phyloP scores from a whole-genome alignment of 192 early-diverging fungal species.

The Umbelopsis sp. region DNA sequence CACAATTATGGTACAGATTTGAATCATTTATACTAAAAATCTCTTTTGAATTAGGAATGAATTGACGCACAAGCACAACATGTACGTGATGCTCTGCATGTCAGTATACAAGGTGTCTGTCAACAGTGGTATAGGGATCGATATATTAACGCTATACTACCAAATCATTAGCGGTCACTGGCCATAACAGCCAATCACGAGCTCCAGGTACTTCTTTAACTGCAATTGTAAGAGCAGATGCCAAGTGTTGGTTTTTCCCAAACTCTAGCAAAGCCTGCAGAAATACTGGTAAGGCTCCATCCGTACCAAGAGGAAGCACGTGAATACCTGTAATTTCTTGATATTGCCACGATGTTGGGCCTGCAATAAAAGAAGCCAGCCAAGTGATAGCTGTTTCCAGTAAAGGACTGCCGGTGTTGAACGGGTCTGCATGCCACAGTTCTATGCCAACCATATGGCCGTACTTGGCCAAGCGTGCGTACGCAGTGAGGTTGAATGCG shows the following conservation, averaged over 20 bases:
- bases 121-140: too few relatives aligned
- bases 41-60: too few relatives aligned
- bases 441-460: background rate
- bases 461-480: background rate
- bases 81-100: too few relatives aligned
- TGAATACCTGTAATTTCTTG: constrained; percentile 3
- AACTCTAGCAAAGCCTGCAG: background rate
- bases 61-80: too few relatives aligned
- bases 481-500: constrained; percentile 9
- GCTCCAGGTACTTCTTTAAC: background rate
- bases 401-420: background rate
- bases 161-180: too few relatives aligned
- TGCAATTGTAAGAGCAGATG: background rate
- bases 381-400: background rate
- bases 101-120: too few relatives aligned
- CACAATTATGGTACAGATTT: too few relatives aligned
- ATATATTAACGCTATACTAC: too few relatives aligned
- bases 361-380: background rate
- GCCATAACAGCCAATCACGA: constrained; percentile 10
- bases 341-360: background rate
- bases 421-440: constrained; percentile 13
- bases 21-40: too few relatives aligned
- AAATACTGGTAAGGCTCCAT: constrained; percentile 9
- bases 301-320: background rate
- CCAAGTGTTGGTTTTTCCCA: background rate